Base-by-base conservation (phyloP, 2,329 filamentous ascomycete species). In the Aspergillus uvarum region DNA sequence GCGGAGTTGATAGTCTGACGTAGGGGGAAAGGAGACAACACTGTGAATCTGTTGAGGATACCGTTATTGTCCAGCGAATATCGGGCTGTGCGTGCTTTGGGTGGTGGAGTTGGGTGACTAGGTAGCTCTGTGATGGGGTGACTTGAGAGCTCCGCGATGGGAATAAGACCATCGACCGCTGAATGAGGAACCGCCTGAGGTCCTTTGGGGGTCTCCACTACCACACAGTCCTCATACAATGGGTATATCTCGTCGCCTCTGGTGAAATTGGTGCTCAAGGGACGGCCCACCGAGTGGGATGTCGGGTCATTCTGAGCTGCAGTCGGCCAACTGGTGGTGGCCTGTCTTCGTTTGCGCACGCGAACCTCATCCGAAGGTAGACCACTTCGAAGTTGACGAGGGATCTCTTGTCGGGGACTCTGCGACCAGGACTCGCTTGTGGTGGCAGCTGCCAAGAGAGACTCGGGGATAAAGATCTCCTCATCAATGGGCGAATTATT, bases 381-480 rank as follows among this genome's bases (percentile, higher is more conserved):
- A 19, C 35, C 16, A 21, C 12, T n/a, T 21, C 26, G 24, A 31
- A 32, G 42, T 16, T 42, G 35, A 6, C 16, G 47, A 19, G 31
- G n/a, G 19, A 26, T 8, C 16, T 10, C n/a, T 22, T 16, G 32
- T 14, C 5, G 47, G 3, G 52, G 14, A 29, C 51, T 48, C 31
- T 51, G 51, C 7, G 26, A 32, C 19, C 24, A 48, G 24, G 21
- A 2, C 16, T 51, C 26, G 14, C n/a, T 53, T 31, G 31, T 4
- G 42, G 59, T 24, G 3, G 49, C 52, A 10, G 49, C 29, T 4
- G 52, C 29, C 10, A 61, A 10, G 16, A 61, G 59, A 19, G 51
- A 50, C 14, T 61, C 56, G 4, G 56, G 59, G 4, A 61, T 14
- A n/a, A 61, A 32, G 21, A 61, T 61, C 12, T 61, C 59, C 26